Conservation (phyloP, 371 early-diverging fungal genomes). For the Mucor racemosus region DNA sequence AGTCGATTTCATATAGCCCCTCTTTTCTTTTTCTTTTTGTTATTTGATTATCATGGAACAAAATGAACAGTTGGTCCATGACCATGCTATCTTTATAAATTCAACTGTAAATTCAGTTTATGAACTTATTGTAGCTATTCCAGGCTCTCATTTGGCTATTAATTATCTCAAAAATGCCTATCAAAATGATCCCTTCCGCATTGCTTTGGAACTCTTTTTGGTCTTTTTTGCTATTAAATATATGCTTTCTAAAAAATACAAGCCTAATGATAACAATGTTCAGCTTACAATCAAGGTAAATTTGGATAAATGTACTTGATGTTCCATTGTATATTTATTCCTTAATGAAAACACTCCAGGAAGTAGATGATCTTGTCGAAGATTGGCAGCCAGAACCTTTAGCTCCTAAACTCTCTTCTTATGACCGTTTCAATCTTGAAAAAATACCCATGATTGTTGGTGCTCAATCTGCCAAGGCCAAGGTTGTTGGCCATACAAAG, state of each 20-base stretch:
- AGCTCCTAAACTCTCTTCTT: conserved; percentile 75
- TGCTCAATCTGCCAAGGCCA: conserved; percentile 62
- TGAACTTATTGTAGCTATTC: conserved; percentile 59
- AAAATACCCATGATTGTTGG: conserved; percentile 80
- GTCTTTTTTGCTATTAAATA: conserved; percentile 92
- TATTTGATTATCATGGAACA: conserved; percentile 11
- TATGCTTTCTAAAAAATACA: conserved; percentile 84
- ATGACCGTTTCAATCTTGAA: conserved; percentile 81
- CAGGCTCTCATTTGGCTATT: conserved; percentile 80
- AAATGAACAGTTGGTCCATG: conserved; percentile 23
- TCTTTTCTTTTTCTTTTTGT: neutral
- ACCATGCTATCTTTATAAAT: conserved; percentile 50
- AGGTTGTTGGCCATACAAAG: conserved; percentile 56
- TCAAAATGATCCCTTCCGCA: conserved; percentile 96
- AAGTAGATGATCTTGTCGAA: conserved; percentile 84
- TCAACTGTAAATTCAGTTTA: conserved; percentile 52
- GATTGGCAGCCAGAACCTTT: conserved; percentile 98
- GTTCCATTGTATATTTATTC: neutral
- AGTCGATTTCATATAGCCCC: neutral
- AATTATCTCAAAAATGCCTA: conserved; percentile 91
- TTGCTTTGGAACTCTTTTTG: conserved; percentile 84
- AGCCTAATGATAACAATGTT: conserved; percentile 83
- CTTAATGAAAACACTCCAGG: conserved; percentile 10
- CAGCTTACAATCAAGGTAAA: conserved; percentile 83
- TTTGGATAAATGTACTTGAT: no score